phyloP scores from a whole-genome alignment of 1,139 yeast species.

The Suhomyces yuchorum region DNA sequence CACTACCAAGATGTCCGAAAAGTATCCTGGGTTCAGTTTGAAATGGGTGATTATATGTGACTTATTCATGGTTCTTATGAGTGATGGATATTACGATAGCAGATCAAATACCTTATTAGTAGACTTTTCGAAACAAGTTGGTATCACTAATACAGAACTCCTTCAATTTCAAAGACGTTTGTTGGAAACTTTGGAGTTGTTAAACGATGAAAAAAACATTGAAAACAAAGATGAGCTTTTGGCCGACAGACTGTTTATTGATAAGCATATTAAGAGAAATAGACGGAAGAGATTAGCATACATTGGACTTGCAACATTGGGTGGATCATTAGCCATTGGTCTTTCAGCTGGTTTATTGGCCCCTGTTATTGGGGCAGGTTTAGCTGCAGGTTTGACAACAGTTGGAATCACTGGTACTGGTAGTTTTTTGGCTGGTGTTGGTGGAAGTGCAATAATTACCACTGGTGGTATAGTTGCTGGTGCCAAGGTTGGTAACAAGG shows the following conservation, averaged over 20 bases:
- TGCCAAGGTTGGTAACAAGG: conserved; percentile 81
- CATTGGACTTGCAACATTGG: conserved; percentile 94
- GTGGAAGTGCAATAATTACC: conserved; percentile 94
- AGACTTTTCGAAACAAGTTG: conserved; percentile 62
- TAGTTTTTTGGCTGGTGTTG: conserved; percentile 93
- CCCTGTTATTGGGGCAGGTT: conserved; percentile 97
- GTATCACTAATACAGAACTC: conserved; percentile 64
- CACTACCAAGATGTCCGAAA: conserved; percentile 14
- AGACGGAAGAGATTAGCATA: conserved; percentile 73
- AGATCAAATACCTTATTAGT: conserved; percentile 79
- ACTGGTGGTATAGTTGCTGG: conserved; percentile 91
- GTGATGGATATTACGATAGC: conserved; percentile 88
- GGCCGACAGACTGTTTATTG: conserved; percentile 72
- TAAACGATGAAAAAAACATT: conserved; percentile 56
- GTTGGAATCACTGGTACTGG: conserved; percentile 91
- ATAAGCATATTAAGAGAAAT: conserved; percentile 65
- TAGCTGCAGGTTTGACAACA: conserved; percentile 96
- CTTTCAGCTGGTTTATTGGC: conserved; percentile 94
- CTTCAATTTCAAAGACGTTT: conserved; percentile 88
- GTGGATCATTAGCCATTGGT: conserved; percentile 94
- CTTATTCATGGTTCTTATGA: conserved; percentile 71
- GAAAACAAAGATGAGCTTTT: conserved; percentile 69
- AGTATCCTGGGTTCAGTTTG: conserved; percentile 60
- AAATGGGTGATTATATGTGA: conserved; percentile 96
- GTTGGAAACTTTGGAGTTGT: conserved; percentile 87